phyloP scores from a whole-genome alignment of 352 stramenopile species.

The Halophytophthora batemanensis region DNA sequence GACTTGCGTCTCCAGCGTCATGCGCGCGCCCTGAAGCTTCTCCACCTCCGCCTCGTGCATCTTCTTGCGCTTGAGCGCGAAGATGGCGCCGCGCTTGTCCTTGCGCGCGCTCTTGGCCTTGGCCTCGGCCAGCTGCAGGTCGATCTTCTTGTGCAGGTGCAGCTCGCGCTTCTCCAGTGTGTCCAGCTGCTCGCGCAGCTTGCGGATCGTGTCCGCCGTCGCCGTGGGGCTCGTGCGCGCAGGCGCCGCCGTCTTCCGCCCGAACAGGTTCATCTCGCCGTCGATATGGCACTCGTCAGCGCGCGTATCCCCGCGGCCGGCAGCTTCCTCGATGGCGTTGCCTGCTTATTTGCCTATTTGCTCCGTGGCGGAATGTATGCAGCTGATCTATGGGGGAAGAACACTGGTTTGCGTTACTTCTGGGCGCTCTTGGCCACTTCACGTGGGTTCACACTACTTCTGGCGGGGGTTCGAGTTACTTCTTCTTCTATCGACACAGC shows the following conservation, averaged over 20 bases:
- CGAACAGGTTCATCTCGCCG: conserved; percentile 87
- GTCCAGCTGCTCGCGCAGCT: conserved; percentile 88
- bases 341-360: too few relatives aligned
- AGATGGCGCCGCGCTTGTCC: conserved; percentile 97
- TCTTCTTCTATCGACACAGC: too few relatives aligned
- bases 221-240: conserved; percentile 49
- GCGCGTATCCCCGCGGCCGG: too few relatives aligned
- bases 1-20: conserved; percentile 94
- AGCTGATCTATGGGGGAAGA: too few relatives aligned
- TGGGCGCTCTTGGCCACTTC: too few relatives aligned
- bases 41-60: conserved; percentile 97
- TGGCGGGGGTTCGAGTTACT: too few relatives aligned
- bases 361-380: too few relatives aligned
- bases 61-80: conserved; percentile 98
- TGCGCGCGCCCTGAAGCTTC: conserved; percentile 96
- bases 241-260: conserved; percentile 65
- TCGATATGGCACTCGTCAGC: too few relatives aligned
- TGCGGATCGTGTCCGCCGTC: conserved; percentile 89
- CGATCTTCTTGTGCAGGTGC: conserved; percentile 97
- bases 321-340: too few relatives aligned
- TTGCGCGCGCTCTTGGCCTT: conserved; percentile 96
- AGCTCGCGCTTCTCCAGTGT: conserved; percentile 93
- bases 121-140: conserved; percentile 89
- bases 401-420: too few relatives aligned
- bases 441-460: too few relatives aligned